phyloP scores from a whole-genome alignment of 1,139 yeast species.

The Nakaseomyces sp. region DNA sequence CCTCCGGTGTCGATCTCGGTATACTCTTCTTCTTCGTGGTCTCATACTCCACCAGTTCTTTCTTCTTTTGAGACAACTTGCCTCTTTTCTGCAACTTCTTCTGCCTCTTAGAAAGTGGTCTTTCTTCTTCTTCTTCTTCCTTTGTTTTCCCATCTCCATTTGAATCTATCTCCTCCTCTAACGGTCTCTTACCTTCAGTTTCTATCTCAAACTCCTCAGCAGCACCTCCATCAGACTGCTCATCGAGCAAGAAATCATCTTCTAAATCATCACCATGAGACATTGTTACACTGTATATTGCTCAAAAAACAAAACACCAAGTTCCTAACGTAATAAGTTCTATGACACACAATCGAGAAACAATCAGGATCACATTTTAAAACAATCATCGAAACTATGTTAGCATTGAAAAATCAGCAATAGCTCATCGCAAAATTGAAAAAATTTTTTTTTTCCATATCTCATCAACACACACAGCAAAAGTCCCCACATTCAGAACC shows the following conservation, averaged over 20 bases:
- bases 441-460: background rate
- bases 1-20: constrained; percentile 22
- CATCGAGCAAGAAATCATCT: constrained; percentile 4
- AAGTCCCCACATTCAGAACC: background rate
- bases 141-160: background rate
- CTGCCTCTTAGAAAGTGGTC: constrained; percentile 26
- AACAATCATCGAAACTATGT: too few relatives aligned
- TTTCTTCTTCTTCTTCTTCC: constrained; percentile 8
- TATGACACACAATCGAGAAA: too few relatives aligned
- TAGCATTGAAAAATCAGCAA: background rate
- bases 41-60: constrained; percentile 27
- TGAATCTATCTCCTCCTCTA: too few relatives aligned
- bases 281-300: background rate
- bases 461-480: background rate
- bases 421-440: constrained; percentile 1
- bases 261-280: constrained; percentile 1
- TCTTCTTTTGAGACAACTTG: constrained; percentile 24
- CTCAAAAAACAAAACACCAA: too few relatives aligned
- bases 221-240: constrained; percentile 5
- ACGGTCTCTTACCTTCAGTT: constrained; percentile 8
- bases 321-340: too few relatives aligned
- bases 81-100: constrained; percentile 26
- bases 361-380: too few relatives aligned
- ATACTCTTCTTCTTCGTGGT: constrained; percentile 23
- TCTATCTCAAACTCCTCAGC: constrained; percentile 6